Base-by-base conservation (phyloP, 305 asterid genomes). In the Lippia alba region DNA sequence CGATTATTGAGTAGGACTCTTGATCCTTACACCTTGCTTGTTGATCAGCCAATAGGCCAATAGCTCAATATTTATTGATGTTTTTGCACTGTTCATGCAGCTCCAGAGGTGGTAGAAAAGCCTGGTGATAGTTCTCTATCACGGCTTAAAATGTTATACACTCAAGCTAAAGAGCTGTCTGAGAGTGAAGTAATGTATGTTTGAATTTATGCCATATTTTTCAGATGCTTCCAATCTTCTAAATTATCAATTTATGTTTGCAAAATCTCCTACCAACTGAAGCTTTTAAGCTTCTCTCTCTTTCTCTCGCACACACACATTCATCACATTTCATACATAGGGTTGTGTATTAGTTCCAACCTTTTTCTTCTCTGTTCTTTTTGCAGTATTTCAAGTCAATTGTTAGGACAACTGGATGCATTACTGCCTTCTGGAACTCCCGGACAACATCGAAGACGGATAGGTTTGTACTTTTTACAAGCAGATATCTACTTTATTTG, bases 51-150 rank as follows among this genome's bases (percentile, higher is more conserved):
- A n/a, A n/a, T n/a, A n/a, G n/a, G n/a, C n/a, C n/a, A n/a, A n/a
- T n/a, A n/a, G n/a, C n/a, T n/a, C n/a, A n/a, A n/a, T n/a, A n/a
- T n/a, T n/a, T n/a, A n/a, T n/a, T n/a, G n/a, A 36, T 36, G 41
- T 5, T 41, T 65, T 4, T 32, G 50, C 18, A 12, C 32, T 44
- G 12, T 12, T 4, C 5, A 18, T 65, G 76, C 86, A 89, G 94
- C 86, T 61, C 94, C 91, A 8, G 96, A 89, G 73, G 77, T 79
- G 61, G 91, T 89, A 46, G 91, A 89, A 73, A 87, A 87, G 80
- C 89, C 96, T 14, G 88, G 88, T 56, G 94, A 89, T 74, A 83
- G 53, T 79, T 89, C 94, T 19, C 80, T 89, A 41, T 51, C 82
- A 30, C 82, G 30, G 75, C 94, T 89, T 72, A 87, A 81, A 80